These are phyloP conservation scores for Solanum aculeatissimum DNA, from an alignment of 305 asterid genomes.

Conservation along the genomic window DNA sequence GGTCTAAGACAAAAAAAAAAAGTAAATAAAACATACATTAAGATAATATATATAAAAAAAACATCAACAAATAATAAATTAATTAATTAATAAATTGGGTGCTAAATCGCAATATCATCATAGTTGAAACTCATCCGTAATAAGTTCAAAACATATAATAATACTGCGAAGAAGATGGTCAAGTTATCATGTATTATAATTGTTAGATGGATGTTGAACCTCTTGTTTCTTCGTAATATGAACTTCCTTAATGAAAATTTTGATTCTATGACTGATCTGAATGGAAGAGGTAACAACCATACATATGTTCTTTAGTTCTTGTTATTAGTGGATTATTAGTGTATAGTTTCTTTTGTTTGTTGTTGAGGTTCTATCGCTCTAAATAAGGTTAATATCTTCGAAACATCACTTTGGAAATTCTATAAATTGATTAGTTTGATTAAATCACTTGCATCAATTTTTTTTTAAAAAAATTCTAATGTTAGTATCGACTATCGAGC, in stretches of 20 bases:
- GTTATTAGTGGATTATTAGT: background rate
- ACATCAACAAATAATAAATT: too few species aligned
- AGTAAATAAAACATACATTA: too few species aligned
- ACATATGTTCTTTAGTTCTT: background rate
- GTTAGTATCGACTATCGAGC: background rate
- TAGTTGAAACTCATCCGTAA: background rate
- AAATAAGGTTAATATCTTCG: background rate
- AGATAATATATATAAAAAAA: too few species aligned
- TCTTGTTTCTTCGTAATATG: rapidly evolving
- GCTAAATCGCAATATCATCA: background rate
- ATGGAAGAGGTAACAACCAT: background rate
- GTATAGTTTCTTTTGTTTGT: background rate
- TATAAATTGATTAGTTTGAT: background rate
- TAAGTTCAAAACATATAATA: background rate
- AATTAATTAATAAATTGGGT: background rate
- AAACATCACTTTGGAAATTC: background rate
- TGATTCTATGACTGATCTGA: rapidly evolving
- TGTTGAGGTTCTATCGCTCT: background rate
- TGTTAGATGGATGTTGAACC: too few species aligned
- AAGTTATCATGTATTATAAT: background rate
- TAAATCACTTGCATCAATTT: background rate
- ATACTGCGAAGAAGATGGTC: background rate
- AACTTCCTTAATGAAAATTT: background rate
- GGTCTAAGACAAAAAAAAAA: background rate
- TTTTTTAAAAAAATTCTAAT: background rate